Evolutionary conservation across 1,139 yeast genomes (phyloP).

Genomic region (Arxiozyma telluris): DNA sequence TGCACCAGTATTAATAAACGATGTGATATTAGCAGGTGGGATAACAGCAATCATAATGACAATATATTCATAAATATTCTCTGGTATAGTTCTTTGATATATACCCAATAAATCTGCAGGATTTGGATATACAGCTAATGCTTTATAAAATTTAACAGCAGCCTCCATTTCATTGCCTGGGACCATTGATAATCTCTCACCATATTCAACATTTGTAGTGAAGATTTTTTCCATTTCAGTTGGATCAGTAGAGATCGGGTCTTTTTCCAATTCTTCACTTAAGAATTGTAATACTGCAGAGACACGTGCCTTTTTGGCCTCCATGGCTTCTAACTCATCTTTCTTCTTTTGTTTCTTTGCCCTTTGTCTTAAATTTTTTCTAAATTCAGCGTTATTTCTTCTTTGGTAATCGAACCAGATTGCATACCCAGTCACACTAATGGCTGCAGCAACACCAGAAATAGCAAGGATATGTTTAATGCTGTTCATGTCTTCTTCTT

Average conservation of each 20-base stretch:
- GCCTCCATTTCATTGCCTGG: conserved; percentile 65
- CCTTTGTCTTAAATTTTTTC: conserved; percentile 60
- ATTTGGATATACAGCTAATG: conserved; percentile 88
- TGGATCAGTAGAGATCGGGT: conserved; percentile 71
- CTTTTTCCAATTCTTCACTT: conserved; percentile 51
- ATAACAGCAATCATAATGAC: conserved; percentile 82
- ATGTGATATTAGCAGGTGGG: conserved; percentile 77
- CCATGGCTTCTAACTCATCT: conserved; percentile 49
- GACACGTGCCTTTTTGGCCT: conserved; percentile 53
- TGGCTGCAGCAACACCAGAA: conserved; percentile 9
- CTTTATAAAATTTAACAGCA: conserved; percentile 88
- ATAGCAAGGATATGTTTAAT: conserved; percentile 5
- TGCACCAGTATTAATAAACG: conserved; percentile 40
- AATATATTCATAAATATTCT: conserved; percentile 70
- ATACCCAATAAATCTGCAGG: conserved; percentile 86
- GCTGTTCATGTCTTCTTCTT: not conserved
- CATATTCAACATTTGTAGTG: conserved; percentile 75
- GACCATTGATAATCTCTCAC: conserved; percentile 59
- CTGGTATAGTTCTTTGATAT: conserved; percentile 82
- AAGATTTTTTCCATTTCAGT: conserved; percentile 61
- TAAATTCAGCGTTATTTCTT: conserved; percentile 73
- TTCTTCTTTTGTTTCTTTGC: conserved; percentile 51
- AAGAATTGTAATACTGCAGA: conserved; percentile 55
- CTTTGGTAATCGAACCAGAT: conserved; percentile 87
- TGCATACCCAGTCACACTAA: conserved; percentile 27